Evolutionary conservation across 164 flowering plant species (phyloP).

Genomic region (Stephania japonica): DNA sequence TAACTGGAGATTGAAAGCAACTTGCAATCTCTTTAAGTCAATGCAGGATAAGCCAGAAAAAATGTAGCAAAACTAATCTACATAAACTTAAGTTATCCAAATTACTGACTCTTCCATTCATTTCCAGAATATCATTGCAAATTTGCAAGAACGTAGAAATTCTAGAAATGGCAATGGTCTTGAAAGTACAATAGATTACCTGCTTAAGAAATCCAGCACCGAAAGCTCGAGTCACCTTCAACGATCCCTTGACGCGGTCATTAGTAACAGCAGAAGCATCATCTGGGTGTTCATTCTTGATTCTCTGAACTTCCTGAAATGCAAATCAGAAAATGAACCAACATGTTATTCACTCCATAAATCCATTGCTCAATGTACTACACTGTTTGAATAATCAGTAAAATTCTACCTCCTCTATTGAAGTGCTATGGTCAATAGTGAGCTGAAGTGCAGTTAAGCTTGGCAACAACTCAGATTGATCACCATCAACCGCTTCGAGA

Average conservation of each 20-base stretch:
- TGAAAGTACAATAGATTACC: slow-evolving; percentile 27
- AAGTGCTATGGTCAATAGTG: slow-evolving; percentile 61
- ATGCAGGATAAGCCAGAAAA: neutral
- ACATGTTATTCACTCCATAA: too few relatives aligned
- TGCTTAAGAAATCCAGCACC: slow-evolving; percentile 94
- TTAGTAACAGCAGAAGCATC: slow-evolving; percentile 56
- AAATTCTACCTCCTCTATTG: slow-evolving; percentile 41
- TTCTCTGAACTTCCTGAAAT: slow-evolving; percentile 68
- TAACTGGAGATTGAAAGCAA: too few relatives aligned
- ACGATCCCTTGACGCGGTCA: slow-evolving; percentile 79
- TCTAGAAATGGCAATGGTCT: neutral
- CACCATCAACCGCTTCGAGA: slow-evolving; percentile 27
- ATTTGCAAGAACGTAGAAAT: neutral
- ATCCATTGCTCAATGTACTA: neutral
- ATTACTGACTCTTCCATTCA: neutral
- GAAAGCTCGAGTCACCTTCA: slow-evolving; percentile 91
- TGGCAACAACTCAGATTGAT: slow-evolving; percentile 17
- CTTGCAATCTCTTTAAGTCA: too few relatives aligned
- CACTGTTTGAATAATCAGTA: neutral
- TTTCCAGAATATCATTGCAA: neutral
- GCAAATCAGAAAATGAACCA: slow-evolving; percentile 5
- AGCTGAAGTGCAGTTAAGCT: slow-evolving; percentile 47
- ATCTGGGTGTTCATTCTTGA: slow-evolving; percentile 64
- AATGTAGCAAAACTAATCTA: neutral
- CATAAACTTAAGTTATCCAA: neutral